A percentile compares a stretch with the other conserved stretches of the same genome.
These are phyloP conservation scores for Pseudogymnoascus sp. DNA, from an alignment of 2,329 filamentous ascomycete genomes.

Conservation along the genomic window DNA sequence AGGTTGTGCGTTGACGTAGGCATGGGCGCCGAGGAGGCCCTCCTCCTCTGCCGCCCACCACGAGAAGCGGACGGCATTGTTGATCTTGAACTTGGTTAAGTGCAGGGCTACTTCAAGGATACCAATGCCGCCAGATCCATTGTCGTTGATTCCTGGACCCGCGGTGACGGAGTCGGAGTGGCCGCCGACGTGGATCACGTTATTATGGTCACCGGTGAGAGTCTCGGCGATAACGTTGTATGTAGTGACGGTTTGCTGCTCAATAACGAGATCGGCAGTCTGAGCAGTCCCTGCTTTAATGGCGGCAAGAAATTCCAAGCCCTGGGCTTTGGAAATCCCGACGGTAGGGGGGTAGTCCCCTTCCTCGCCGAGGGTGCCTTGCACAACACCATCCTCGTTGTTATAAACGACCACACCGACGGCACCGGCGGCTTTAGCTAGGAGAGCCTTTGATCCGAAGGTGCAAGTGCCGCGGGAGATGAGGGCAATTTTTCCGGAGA, in stretches of 20 bases:
- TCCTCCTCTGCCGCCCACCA: slow-evolving; percentile 61
- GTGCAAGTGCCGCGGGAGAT: slow-evolving; percentile 47
- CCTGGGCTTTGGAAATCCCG: slow-evolving; percentile 16
- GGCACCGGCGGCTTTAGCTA: slow-evolving; percentile 48
- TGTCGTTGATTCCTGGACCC: slow-evolving; percentile 60
- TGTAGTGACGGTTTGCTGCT: slow-evolving; percentile 12
- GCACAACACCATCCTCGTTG: slow-evolving; percentile 14
- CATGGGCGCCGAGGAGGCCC: slow-evolving; percentile 52
- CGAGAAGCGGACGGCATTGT: slow-evolving; percentile 54
- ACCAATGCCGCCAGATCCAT: slow-evolving; percentile 52
- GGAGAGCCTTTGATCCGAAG: slow-evolving; percentile 48
- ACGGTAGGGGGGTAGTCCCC: slow-evolving; percentile 13
- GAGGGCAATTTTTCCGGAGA: slow-evolving; percentile 42
- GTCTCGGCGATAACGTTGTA: slow-evolving; percentile 41
- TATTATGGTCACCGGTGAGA: slow-evolving; percentile 49
- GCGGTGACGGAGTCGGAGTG: slow-evolving; percentile 55
- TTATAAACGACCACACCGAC: slow-evolving; percentile 40
- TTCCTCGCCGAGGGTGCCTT: slow-evolving; percentile 16
- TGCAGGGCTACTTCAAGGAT: slow-evolving; percentile 52
- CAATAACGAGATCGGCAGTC: slow-evolving; percentile 12
- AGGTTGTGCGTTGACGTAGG: slow-evolving; percentile 47
- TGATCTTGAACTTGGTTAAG: slow-evolving; percentile 49
- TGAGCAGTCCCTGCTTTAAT: slow-evolving; percentile 14
- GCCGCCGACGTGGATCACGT: slow-evolving; percentile 51
- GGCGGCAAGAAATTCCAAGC: slow-evolving; percentile 10